Conservation (phyloP, 257 asterid species). For the Oldenlandia corymbosa region DNA sequence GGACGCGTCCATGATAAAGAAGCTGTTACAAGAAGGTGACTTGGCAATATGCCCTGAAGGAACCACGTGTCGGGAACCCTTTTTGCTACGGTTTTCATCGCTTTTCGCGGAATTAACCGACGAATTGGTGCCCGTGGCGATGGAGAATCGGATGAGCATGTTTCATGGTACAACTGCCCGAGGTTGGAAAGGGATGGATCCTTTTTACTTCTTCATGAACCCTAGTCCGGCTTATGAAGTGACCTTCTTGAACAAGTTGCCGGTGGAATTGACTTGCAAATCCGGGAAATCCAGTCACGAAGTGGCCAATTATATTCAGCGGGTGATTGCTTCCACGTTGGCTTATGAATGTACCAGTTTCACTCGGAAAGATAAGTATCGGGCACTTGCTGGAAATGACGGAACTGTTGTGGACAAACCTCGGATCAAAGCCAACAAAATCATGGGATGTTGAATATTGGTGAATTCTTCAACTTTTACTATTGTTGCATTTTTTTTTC, state of each 20-base stretch:
- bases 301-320: constrained; percentile 35
- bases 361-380: constrained; percentile 35
- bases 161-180: constrained; percentile 36
- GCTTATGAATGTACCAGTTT: constrained; percentile 31
- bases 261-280: constrained; percentile 25
- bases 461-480: too few relatives aligned
- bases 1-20: constrained; percentile 34
- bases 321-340: constrained; percentile 32
- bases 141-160: constrained; percentile 41
- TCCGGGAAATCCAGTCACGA: constrained; percentile 32
- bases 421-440: constrained; percentile 7
- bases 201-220: constrained; percentile 35
- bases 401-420: constrained; percentile 28
- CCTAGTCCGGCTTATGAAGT: constrained; percentile 34
- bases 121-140: constrained; percentile 32
- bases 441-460: constrained; percentile 27
- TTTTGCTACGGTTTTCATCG: constrained; percentile 31
- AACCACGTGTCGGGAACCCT: constrained; percentile 36
- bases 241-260: constrained; percentile 30
- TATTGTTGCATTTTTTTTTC: neutral
- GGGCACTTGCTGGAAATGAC: constrained; percentile 41
- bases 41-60: constrained; percentile 39
- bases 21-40: constrained; percentile 27
- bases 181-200: constrained; percentile 42
- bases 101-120: constrained; percentile 35